Conservation (phyloP, 2,329 filamentous ascomycete genomes). For the Nothophaeocryptopus gaeumannii region DNA sequence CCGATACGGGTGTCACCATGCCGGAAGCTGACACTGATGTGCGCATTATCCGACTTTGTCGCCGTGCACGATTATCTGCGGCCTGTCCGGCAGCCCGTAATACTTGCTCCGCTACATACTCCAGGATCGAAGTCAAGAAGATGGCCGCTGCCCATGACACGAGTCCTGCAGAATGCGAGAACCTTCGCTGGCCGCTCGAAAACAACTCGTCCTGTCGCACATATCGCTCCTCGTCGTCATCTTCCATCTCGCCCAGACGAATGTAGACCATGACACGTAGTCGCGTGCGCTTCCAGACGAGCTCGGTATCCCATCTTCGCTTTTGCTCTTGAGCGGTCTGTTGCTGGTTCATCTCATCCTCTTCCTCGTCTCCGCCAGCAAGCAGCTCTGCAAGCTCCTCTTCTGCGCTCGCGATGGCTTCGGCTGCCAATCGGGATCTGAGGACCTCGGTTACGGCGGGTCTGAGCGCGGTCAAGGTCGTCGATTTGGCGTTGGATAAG, state of each 20-base stretch:
- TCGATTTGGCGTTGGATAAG: slow-evolving; percentile 75
- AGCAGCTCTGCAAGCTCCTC: slow-evolving; percentile 86
- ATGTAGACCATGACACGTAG: slow-evolving; percentile 98
- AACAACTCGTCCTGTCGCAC: slow-evolving; percentile 74
- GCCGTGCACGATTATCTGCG: slow-evolving; percentile 62
- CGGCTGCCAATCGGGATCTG: slow-evolving; percentile 82
- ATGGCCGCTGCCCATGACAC: slow-evolving; percentile 90
- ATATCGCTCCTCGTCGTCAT: slow-evolving; percentile 91
- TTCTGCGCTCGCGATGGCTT: slow-evolving; percentile 78
- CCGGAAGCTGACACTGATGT: slow-evolving; percentile 20
- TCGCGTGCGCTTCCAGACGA: slow-evolving; percentile 89
- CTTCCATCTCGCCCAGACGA: slow-evolving; percentile 91
- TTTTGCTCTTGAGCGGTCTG: slow-evolving; percentile 30
- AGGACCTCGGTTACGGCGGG: slow-evolving; percentile 83
- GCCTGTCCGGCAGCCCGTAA: slow-evolving; percentile 84
- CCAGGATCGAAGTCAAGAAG: slow-evolving; percentile 90
- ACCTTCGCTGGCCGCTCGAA: slow-evolving; percentile 57
- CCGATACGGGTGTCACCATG: slow-evolving; percentile 18
- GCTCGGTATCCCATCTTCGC: slow-evolving; percentile 80
- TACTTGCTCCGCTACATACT: slow-evolving; percentile 89
- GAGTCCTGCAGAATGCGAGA: slow-evolving; percentile 46
- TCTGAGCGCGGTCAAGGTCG: slow-evolving; percentile 69
- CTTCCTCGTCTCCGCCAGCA: slow-evolving; percentile 69
- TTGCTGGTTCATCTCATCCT: slow-evolving; percentile 38
- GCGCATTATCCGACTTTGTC: slow-evolving; percentile 36